A percentile compares a stretch with the other conserved stretches of the same genome.
Conservation (phyloP, 108 stramenopile genomes). For the Fragilariopsis cylindrus region DNA sequence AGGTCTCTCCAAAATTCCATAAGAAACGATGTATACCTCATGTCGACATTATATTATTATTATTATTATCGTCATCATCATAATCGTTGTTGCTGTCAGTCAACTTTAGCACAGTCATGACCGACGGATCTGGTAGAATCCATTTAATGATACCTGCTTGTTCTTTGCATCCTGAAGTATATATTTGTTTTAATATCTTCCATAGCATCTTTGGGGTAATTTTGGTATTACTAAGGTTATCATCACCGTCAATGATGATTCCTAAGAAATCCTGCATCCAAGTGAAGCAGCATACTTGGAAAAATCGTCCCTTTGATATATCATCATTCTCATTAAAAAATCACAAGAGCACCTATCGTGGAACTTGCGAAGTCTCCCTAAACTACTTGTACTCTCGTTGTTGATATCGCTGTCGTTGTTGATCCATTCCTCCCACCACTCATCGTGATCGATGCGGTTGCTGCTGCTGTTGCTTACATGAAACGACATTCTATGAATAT, state of each 20-base stretch:
- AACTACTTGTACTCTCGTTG: not conserved
- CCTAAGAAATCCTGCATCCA: constrained; percentile 20
- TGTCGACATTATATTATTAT: too few relatives aligned
- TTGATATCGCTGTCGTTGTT: not conserved
- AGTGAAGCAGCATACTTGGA: constrained; percentile 20
- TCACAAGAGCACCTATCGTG: constrained; percentile 2
- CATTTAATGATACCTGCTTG: constrained; percentile 15
- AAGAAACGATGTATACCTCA: not conserved
- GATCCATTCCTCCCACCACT: constrained; percentile 8
- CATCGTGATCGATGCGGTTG: not conserved
- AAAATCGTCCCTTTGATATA: constrained; percentile 13
- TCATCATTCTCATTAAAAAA: constrained; percentile 18
- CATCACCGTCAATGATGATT: not conserved
- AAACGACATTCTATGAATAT: too few relatives aligned
- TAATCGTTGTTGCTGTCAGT: not conserved
- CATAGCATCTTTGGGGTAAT: constrained; percentile 10
- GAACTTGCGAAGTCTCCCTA: not conserved
- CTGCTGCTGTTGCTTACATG: too few relatives aligned
- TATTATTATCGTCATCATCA: not conserved
- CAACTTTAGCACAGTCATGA: not conserved
- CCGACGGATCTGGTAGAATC: constrained; percentile 15
- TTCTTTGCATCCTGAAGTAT: not conserved
- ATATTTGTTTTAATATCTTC: constrained; percentile 9
- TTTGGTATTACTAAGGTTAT: not conserved
- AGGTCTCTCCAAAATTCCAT: constrained; percentile 26